Evolutionary conservation across 352 stramenopile species (phyloP).

Genomic region (Globisporangium parvum): DNA sequence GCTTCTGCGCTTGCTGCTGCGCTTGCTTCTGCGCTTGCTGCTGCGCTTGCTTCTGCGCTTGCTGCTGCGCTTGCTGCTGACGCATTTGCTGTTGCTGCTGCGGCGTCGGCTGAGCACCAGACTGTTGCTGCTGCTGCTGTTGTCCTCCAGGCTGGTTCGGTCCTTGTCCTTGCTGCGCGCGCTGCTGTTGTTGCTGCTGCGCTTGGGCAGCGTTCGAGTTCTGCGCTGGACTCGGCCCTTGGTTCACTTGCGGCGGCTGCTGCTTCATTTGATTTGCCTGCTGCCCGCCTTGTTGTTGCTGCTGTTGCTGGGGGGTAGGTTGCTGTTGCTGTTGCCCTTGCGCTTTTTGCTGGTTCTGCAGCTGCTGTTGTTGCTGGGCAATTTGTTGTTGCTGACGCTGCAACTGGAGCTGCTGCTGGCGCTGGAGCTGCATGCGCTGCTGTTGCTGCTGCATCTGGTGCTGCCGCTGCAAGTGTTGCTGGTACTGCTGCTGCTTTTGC

Average conservation of each 20-base stretch:
- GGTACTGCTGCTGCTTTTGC: constrained; percentile 41
- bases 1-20: constrained; percentile 20
- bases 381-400: constrained; percentile 30
- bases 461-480: constrained; percentile 56
- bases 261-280: constrained; percentile 14
- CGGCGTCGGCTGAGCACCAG: constrained; percentile 14
- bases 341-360: constrained; percentile 23
- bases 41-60: constrained; percentile 18
- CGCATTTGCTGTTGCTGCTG: constrained; percentile 16
- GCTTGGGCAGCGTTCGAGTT: neutral
- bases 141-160: constrained; percentile 17
- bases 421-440: constrained; percentile 31
- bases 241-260: constrained; percentile 12
- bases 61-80: constrained; percentile 13
- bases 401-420: constrained; percentile 34
- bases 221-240: constrained; percentile 14
- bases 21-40: constrained; percentile 20
- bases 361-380: constrained; percentile 15
- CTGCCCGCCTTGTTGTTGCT: constrained; percentile 1
- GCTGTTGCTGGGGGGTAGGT: no score
- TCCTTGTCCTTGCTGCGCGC: constrained; percentile 6
- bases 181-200: constrained; percentile 25
- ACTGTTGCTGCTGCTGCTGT: constrained; percentile 17
- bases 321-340: constrained; percentile 12
- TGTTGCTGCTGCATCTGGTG: constrained; percentile 45